Percentiles rank a stretch among this genome's conserved stretches.
Evolutionary conservation across 176 grass and related monocot genomes (phyloP).

Genomic region (Triticum aestivum): DNA sequence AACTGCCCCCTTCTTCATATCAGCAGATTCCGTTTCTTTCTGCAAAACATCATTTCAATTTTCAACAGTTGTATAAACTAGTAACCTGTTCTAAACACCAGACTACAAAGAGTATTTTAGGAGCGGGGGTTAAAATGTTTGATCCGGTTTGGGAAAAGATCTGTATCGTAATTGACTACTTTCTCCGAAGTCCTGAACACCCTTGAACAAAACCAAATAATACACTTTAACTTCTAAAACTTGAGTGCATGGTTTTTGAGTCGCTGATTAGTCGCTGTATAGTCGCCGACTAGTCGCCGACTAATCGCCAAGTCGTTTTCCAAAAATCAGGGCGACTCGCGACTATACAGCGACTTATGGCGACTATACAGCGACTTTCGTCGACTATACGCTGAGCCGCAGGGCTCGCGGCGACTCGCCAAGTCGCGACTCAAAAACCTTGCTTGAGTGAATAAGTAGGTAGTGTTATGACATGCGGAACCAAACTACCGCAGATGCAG

Average conservation of each 20-base stretch:
- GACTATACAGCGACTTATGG: too few species aligned
- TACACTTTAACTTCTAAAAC: background rate
- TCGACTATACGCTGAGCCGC: too few species aligned
- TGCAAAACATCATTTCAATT: slow-evolving; percentile 34
- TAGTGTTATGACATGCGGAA: background rate
- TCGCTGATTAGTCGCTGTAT: too few species aligned
- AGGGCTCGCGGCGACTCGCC: too few species aligned
- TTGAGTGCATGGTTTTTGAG: too few species aligned
- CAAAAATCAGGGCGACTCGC: too few species aligned
- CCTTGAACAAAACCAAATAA: slow-evolving; percentile 1
- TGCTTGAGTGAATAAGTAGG: background rate
- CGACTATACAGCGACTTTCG: too few species aligned
- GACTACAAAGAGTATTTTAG: background rate
- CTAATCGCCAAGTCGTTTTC: too few species aligned
- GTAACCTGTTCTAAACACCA: background rate
- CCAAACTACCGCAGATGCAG: background rate
- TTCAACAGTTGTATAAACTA: background rate
- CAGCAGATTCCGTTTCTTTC: slow-evolving; percentile 57
- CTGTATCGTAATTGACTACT: background rate
- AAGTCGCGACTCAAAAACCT: too few species aligned
- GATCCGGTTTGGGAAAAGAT: background rate
- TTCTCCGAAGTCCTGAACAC: background rate
- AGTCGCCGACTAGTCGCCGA: too few species aligned
- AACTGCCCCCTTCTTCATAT: slow-evolving; percentile 62
- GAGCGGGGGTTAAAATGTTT: background rate